Percentiles rank a stretch among this genome's conserved stretches.
These are phyloP conservation scores for Nigrospora osmanthi DNA, from an alignment of 2,329 filamentous ascomycete species.

Conservation along the genomic window DNA sequence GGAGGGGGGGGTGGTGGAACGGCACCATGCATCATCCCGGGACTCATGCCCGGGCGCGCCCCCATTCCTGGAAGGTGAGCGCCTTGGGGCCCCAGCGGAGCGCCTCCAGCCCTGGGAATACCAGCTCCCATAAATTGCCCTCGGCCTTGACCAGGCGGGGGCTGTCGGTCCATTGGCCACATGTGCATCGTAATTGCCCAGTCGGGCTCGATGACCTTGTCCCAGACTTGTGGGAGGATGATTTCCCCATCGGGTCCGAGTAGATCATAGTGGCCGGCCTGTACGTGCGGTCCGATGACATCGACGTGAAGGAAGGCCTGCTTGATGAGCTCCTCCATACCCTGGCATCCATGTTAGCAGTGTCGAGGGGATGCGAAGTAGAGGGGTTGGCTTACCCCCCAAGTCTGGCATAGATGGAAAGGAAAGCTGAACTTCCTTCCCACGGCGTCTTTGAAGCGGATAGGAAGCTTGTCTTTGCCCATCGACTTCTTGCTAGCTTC, in stretches of 20 bases:
- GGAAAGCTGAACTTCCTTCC: slow-evolving; percentile 90
- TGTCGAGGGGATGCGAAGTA: slow-evolving; percentile 1
- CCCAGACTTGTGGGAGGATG: slow-evolving; percentile 75
- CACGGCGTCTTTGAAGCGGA: slow-evolving; percentile 87
- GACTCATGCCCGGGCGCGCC: too few species aligned
- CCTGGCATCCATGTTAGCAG: slow-evolving; percentile 37
- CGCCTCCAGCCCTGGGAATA: slow-evolving; percentile 2
- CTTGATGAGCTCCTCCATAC: slow-evolving; percentile 80
- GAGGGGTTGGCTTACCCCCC: slow-evolving; percentile 53
- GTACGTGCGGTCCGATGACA: slow-evolving; percentile 66
- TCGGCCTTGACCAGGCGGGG: slow-evolving; percentile 5
- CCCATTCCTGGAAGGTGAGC: too few species aligned
- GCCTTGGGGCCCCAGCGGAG: background rate
- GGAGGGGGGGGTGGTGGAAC: too few species aligned
- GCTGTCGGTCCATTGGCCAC: slow-evolving; percentile 43
- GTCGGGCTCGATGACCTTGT: slow-evolving; percentile 72
- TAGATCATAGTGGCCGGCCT: slow-evolving; percentile 72
- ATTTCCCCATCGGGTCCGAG: slow-evolving; percentile 75
- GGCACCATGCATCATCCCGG: too few species aligned
- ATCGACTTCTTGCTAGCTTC: slow-evolving; percentile 35
- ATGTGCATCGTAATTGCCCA: slow-evolving; percentile 63
- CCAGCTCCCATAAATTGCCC: background rate
- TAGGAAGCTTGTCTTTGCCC: slow-evolving; percentile 61
- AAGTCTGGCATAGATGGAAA: slow-evolving; percentile 75
- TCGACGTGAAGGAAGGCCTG: slow-evolving; percentile 78